These are phyloP conservation scores for Castanea mollissima DNA, from an alignment of 306 rosid species.

Conservation along the genomic window DNA sequence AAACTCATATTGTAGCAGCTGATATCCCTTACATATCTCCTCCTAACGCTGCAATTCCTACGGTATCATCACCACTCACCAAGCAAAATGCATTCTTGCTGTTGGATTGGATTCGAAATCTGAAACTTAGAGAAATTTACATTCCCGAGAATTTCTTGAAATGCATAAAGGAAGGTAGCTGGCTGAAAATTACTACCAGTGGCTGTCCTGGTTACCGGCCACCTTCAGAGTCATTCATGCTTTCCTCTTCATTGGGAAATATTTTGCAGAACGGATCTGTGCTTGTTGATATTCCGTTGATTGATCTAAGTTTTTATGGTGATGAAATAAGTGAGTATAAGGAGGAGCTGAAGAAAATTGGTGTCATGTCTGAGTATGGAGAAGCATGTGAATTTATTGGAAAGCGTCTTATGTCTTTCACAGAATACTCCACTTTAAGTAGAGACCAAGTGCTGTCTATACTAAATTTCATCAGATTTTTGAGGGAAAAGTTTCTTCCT, in stretches of 20 bases:
- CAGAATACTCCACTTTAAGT: constrained; percentile 31
- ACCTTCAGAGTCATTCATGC: constrained; percentile 58
- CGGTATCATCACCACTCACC: constrained; percentile 52
- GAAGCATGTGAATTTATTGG: constrained; percentile 70
- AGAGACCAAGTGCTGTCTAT: constrained; percentile 40
- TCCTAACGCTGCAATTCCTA: constrained; percentile 47
- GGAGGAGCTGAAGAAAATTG: constrained; percentile 58
- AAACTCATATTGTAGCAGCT: constrained; percentile 31
- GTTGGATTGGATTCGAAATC: constrained; percentile 56
- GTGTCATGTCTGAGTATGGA: constrained; percentile 64
- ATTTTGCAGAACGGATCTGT: constrained; percentile 48
- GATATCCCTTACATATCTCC: constrained; percentile 65
- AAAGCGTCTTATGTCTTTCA: constrained; percentile 53
- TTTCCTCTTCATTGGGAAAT: constrained; percentile 40
- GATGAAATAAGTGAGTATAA: constrained; percentile 30
- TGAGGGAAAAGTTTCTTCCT: constrained; percentile 31
- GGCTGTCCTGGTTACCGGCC: constrained; percentile 40
- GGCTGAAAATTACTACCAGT: constrained; percentile 53
- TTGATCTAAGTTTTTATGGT: constrained; percentile 56
- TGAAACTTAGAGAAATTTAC: not conserved
- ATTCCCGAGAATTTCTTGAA: constrained; percentile 47
- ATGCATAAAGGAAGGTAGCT: constrained; percentile 56
- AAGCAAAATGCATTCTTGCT: constrained; percentile 56
- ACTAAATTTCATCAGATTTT: constrained; percentile 48
- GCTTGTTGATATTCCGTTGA: constrained; percentile 65